These are phyloP conservation scores for Setaria italica DNA, from an alignment of 202 grass and related monocot genomes.

Conservation along the genomic window DNA sequence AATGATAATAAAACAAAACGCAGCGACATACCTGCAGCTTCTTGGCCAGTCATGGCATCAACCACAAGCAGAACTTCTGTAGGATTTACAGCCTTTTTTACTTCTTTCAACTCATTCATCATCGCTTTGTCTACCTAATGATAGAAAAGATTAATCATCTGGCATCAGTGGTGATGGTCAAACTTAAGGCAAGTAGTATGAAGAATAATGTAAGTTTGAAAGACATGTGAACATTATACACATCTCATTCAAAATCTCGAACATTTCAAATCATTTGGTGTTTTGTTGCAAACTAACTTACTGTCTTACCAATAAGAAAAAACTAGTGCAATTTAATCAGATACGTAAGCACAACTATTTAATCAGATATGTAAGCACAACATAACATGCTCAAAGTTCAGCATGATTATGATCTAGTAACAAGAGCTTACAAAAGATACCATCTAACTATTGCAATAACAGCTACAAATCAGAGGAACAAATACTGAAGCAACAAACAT, in stretches of 20 bases:
- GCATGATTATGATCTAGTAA: not conserved
- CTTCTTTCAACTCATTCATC: constrained; percentile 99
- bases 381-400: constrained; percentile 20
- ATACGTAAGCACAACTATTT: not conserved
- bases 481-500: constrained; percentile 21
- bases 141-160: constrained; percentile 34
- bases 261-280: constrained; percentile 5
- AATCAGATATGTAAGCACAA: constrained; percentile 22
- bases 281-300: constrained; percentile 22
- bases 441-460: constrained; percentile 18
- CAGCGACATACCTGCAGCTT: constrained; percentile 16
- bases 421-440: not conserved
- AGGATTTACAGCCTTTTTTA: constrained; percentile 85
- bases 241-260: not conserved
- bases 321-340: constrained; percentile 20
- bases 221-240: not conserved
- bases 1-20: constrained; percentile 39
- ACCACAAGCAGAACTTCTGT: constrained; percentile 96
- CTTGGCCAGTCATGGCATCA: constrained; percentile 95
- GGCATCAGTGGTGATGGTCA: not conserved
- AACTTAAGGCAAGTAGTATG: constrained; percentile 16
- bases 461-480: constrained; percentile 26
- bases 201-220: constrained; percentile 23
- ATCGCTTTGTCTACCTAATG: constrained; percentile 94
- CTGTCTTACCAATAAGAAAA: constrained; percentile 9